These are phyloP conservation scores for Teratosphaeria gauchensis DNA, from an alignment of 2,329 filamentous ascomycete species.

Conservation along the genomic window DNA sequence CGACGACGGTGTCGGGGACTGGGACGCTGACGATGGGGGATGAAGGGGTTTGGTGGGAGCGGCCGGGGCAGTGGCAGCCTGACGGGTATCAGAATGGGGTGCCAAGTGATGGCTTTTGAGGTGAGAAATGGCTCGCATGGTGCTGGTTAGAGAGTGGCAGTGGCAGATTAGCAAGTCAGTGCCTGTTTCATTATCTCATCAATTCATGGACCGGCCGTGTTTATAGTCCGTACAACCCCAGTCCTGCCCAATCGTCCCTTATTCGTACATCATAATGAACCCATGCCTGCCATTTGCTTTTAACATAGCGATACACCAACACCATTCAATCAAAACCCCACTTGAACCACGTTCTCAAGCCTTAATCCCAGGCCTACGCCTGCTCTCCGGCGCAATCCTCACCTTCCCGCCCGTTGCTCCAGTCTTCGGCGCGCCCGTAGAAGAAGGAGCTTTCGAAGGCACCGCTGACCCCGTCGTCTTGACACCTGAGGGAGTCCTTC, in stretches of 20 bases:
- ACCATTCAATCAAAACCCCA: background rate
- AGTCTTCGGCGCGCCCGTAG: background rate
- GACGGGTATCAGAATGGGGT: background rate
- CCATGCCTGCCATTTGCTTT: background rate
- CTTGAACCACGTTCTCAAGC: background rate
- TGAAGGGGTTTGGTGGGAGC: background rate
- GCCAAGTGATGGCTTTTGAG: background rate
- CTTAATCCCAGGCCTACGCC: slow-evolving; percentile 8
- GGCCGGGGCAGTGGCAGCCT: background rate
- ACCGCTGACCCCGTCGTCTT: background rate
- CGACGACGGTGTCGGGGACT: too few species aligned
- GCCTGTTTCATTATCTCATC: background rate
- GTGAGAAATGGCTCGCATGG: background rate
- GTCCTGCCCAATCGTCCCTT: background rate
- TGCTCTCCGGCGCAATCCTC: slow-evolving; percentile 5
- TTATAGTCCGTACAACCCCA: background rate
- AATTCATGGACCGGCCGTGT: background rate
- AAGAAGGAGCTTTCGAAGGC: background rate
- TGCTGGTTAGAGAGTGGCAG: too few species aligned
- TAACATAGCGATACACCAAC: background rate
- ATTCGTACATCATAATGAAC: background rate
- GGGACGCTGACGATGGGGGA: too few species aligned
- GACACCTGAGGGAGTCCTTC: background rate
- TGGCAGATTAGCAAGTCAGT: too few species aligned
- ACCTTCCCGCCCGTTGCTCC: slow-evolving; percentile 5